Conservation (phyloP, 768 basidiomycete species). For the Plicaturopsis crispa region DNA sequence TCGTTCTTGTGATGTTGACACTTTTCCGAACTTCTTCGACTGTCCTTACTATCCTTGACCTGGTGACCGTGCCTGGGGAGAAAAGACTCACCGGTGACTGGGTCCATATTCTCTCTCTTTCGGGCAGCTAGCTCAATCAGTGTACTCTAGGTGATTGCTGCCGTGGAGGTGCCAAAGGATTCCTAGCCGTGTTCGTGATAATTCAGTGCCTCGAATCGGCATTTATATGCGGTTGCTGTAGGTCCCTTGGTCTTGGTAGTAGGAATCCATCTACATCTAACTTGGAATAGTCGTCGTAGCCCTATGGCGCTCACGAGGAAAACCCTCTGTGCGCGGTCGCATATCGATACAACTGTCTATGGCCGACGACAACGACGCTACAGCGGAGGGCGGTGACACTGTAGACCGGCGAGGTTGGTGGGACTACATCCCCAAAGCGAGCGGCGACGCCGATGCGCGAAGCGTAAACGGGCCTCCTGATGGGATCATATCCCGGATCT, state of each 20-base stretch:
- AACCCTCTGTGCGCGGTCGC: constrained; percentile 44
- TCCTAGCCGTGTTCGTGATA: no score
- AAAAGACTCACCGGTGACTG: no score
- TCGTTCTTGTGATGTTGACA: constrained; percentile 36
- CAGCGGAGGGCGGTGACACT: constrained; percentile 14
- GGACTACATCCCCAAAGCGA: constrained; percentile 37
- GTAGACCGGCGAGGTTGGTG: constrained; percentile 40
- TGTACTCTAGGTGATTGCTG: no score
- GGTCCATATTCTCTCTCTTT: no score
- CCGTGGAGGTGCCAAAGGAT: no score
- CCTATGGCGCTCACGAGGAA: constrained; percentile 43
- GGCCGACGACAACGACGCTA: constrained; percentile 27
- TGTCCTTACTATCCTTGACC: constrained; percentile 33
- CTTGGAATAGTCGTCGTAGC: no score
- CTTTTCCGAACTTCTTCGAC: constrained; percentile 35
- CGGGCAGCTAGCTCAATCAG: no score
- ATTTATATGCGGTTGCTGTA: constrained; percentile 58
- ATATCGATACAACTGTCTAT: constrained; percentile 43
- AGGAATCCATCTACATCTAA: no score
- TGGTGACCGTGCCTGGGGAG: constrained; percentile 26
- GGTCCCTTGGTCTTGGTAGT: constrained; percentile 16
- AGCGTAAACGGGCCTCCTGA: no score
- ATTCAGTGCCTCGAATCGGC: constrained; percentile 45
- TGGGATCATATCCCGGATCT: no score
- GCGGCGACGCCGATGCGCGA: not conserved